phyloP scores from a whole-genome alignment of 169 alveolate species.

The Neospora caninum region DNA sequence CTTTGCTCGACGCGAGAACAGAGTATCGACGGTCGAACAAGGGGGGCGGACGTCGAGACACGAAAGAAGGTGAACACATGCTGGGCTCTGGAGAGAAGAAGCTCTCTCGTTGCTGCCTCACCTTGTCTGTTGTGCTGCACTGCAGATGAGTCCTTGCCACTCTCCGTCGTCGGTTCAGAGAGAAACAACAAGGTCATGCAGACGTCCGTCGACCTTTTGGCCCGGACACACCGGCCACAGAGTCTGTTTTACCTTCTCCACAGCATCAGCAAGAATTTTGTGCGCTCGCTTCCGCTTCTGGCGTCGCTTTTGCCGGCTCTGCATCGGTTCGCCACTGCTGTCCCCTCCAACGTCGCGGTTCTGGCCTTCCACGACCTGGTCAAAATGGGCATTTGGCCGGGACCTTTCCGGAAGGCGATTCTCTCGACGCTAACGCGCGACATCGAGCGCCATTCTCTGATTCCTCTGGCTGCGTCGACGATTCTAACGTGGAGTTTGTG shows the following conservation, averaged over 20 bases:
- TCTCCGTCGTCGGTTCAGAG: no score
- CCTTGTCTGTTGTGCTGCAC: no score
- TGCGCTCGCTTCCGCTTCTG: neutral
- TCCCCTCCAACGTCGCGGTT: conserved; percentile 18
- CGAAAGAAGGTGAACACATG: no score
- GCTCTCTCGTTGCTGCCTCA: no score
- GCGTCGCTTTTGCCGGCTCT: conserved; percentile 13
- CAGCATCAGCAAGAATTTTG: neutral
- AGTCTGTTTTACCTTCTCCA: conserved; percentile 26
- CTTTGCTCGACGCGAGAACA: no score
- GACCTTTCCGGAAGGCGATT: conserved; percentile 11
- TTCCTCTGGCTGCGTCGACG: conserved; percentile 11
- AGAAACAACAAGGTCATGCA: neutral
- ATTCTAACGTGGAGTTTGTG: conserved; percentile 26
- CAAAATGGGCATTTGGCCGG: neutral
- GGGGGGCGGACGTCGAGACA: no score
- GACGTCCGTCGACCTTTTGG: neutral
- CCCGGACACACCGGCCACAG: conserved; percentile 8
- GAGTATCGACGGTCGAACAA: no score
- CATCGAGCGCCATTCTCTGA: neutral
- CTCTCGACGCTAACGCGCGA: neutral
- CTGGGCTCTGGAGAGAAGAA: no score
- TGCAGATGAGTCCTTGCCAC: no score
- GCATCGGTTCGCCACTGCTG: conserved; percentile 4
- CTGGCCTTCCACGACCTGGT: conserved; percentile 29